These are phyloP conservation scores for Pythium biforme DNA, from an alignment of 352 stramenopile genomes.

Conservation along the genomic window DNA sequence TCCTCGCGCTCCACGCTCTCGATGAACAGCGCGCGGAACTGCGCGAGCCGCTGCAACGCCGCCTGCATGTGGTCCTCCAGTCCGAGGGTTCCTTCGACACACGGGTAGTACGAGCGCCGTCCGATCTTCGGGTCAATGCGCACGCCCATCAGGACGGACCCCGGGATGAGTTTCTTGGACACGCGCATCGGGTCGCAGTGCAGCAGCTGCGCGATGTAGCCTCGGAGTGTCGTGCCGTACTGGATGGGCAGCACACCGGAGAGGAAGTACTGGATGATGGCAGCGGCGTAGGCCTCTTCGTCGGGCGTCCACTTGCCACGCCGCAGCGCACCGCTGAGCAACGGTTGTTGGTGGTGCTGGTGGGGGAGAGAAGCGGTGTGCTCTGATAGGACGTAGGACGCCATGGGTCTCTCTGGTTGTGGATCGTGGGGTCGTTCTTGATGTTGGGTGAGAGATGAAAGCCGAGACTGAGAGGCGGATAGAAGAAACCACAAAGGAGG, in stretches of 20 bases:
- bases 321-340: constrained; percentile 34
- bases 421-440: no score
- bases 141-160: constrained; percentile 57
- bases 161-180: constrained; percentile 75
- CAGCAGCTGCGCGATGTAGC: constrained; percentile 65
- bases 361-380: background rate
- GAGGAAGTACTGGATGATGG: constrained; percentile 73
- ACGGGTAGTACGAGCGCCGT: constrained; percentile 65
- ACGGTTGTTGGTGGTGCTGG: background rate
- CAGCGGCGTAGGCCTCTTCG: constrained; percentile 63
- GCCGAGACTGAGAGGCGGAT: no score
- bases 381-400: background rate
- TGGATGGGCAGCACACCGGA: constrained; percentile 60
- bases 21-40: constrained; percentile 49
- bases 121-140: constrained; percentile 78
- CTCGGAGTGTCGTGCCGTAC: constrained; percentile 71
- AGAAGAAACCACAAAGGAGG: no score
- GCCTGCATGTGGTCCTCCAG: constrained; percentile 41
- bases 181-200: constrained; percentile 80
- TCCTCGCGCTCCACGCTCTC: constrained; percentile 65
- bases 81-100: constrained; percentile 41
- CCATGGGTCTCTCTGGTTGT: background rate
- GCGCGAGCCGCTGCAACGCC: constrained; percentile 18
- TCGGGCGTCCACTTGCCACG: constrained; percentile 73
- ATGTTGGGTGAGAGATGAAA: no score